Base-by-base conservation (phyloP, 768 basidiomycete species). In the Pisolithus orientalis region DNA sequence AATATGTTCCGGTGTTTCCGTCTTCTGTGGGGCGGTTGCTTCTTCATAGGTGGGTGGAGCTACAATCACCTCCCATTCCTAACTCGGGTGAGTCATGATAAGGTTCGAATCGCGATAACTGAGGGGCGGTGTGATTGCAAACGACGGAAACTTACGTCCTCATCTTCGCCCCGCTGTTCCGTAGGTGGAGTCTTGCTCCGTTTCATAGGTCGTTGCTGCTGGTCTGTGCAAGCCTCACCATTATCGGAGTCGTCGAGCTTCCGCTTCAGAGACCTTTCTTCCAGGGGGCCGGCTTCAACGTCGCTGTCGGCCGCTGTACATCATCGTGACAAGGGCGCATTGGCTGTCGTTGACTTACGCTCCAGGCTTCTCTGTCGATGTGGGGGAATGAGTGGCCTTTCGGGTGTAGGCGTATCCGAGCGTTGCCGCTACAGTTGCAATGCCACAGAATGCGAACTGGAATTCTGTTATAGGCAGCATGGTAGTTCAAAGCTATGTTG, bases 371-470 rank as follows among this genome's bases (percentile, higher is more conserved):
- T 52, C 53, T 28, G 56, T n/a, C 34, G 62, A 38, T 43, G 56
- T 43, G 10, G 65, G 47, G 38, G 60, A 53, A 17, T 51, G 44
- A 31, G 50, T 57, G 9, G 63, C 65, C 52, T 74, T 76, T 47
- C 80, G 76, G 21, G 75, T 67, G 55, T 72, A 81, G 3, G 79
- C 78, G 56, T 82, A 83, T 47, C 81, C 79, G 25, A 82, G 73
- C 13, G 78, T 79, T 7, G 80, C 81, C 50, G 81, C 80, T 56
- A 82, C 74, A 14, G 80, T 81, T 29, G 81, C 80, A 52, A 83
- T 69, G 54, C 80, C 78, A 48, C 75, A 78, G 51, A 80, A 73
- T 28, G 80, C 75, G 53, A 80, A 71, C 65, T 77, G 80, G 62
- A 80, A 70, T 54, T 82, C 81, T 49, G 69, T 68, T 14, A 76